Evolutionary conservation across 768 basidiomycete species (phyloP).

Genomic region (Paxillus rubicundulus): DNA sequence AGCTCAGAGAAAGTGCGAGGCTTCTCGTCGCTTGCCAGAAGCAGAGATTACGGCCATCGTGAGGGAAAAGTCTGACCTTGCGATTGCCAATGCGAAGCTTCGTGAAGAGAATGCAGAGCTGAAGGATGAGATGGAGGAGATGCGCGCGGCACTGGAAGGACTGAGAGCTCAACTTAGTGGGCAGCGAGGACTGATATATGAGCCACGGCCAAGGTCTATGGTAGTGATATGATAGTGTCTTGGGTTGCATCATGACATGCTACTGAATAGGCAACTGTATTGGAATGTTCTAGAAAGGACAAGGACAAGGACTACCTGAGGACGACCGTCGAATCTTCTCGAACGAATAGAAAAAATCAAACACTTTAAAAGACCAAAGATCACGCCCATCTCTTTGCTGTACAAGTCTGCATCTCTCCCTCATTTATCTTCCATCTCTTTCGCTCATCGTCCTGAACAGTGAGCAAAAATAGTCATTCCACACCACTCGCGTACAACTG

Average conservation of each 20-base stretch:
- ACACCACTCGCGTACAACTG: not conserved
- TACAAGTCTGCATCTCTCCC: conserved; percentile 9
- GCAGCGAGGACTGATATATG: conserved; percentile 41
- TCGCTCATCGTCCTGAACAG: conserved; percentile 10
- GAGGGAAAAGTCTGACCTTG: conserved; percentile 45
- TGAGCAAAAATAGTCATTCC: conserved; percentile 6
- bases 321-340: conserved; percentile 42
- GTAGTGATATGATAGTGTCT: not conserved
- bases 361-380: conserved; percentile 36
- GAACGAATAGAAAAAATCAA: conserved; percentile 30
- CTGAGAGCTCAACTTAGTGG: conserved; percentile 58
- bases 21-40: conserved; percentile 34
- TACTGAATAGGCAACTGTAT: conserved; percentile 24
- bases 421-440: conserved; percentile 10
- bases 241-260: not conserved
- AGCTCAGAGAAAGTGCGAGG: conserved; percentile 42
- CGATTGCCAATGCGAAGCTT: conserved; percentile 50
- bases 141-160: conserved; percentile 68
- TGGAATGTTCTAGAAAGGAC: conserved; percentile 38
- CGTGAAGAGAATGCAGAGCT: conserved; percentile 57
- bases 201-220: conserved; percentile 43
- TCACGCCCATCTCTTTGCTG: conserved; percentile 16
- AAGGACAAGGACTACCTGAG: conserved; percentile 9
- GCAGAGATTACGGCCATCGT: conserved; percentile 45
- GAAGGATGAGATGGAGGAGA: conserved; percentile 58